Conservation (phyloP, 1,284 basidiomycete species). For the Naganishia cerealis region DNA sequence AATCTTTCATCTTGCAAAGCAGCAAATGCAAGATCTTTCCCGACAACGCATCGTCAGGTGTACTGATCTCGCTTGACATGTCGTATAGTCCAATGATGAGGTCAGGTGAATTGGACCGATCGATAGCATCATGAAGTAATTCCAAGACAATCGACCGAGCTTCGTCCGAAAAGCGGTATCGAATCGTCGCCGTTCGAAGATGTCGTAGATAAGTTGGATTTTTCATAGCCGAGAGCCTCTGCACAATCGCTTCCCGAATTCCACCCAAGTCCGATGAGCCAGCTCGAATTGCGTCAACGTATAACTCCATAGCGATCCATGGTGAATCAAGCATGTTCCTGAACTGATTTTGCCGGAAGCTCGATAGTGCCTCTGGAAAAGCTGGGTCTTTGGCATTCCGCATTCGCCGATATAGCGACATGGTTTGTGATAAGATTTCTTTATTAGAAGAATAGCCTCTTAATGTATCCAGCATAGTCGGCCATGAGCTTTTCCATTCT, state of each 20-base stretch:
- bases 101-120: not conserved
- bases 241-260: not conserved
- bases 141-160: not conserved
- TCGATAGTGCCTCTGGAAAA: not conserved
- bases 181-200: not conserved
- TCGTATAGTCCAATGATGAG: constrained; percentile 10
- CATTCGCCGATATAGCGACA: constrained; percentile 10
- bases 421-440: not conserved
- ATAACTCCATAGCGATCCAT: constrained; percentile 16
- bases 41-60: not conserved
- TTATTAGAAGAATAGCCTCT: not conserved
- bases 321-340: not conserved
- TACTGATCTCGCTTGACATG: not conserved
- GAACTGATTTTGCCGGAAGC: not conserved
- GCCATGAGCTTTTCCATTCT: constrained; percentile 8
- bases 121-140: constrained; percentile 14
- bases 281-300: not conserved
- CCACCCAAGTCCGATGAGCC: not conserved
- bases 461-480: constrained; percentile 11
- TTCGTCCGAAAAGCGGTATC: not conserved
- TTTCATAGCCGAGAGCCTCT: constrained; percentile 8
- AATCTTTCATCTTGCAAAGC: constrained; percentile 4
- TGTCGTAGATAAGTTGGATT: not conserved
- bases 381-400: not conserved
- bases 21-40: not conserved